Conservation (phyloP, 2,329 filamentous ascomycete species). For the Penicillium nordicum region DNA sequence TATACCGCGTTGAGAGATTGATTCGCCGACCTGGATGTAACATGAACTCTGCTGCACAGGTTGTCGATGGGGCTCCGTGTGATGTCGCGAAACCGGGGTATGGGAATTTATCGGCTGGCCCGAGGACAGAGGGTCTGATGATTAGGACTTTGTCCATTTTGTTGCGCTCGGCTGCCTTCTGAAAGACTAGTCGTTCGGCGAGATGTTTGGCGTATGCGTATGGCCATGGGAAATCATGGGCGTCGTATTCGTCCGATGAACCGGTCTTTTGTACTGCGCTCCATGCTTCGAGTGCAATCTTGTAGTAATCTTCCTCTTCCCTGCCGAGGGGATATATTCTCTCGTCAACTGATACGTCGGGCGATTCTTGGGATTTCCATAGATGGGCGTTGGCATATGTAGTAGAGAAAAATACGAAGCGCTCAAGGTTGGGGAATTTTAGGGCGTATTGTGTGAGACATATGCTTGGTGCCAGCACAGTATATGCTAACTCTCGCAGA, state of each 20-base stretch:
- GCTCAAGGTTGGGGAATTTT: conserved; percentile 22
- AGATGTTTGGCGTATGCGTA: conserved; percentile 5
- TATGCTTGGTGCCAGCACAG: conserved; percentile 17
- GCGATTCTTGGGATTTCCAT: conserved; percentile 12
- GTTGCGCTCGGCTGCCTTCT: conserved; percentile 14
- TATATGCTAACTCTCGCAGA: conserved; percentile 20
- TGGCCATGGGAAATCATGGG: conserved; percentile 12
- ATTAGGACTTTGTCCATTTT: conserved; percentile 22
- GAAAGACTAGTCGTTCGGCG: conserved; percentile 14
- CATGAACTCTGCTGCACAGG: conserved; percentile 19
- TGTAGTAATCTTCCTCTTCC: conserved; percentile 7
- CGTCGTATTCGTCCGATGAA: conserved; percentile 31
- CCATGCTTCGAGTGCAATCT: conserved; percentile 15
- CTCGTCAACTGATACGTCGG: conserved; percentile 18
- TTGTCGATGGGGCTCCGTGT: conserved; percentile 17
- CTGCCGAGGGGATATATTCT: conserved; percentile 14
- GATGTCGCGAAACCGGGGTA: conserved; percentile 20
- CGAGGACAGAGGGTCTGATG: conserved; percentile 23
- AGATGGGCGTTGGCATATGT: conserved; percentile 24
- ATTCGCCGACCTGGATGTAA: conserved; percentile 20
- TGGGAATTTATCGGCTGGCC: conserved; percentile 22
- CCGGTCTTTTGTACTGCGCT: conserved; percentile 16
- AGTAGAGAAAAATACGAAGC: conserved; percentile 20
- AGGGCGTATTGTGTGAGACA: conserved; percentile 20
- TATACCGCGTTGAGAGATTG: conserved; percentile 13